These are phyloP conservation scores for Drechslerella coelobrocha DNA, from an alignment of 2,329 filamentous ascomycete species.

Conservation along the genomic window DNA sequence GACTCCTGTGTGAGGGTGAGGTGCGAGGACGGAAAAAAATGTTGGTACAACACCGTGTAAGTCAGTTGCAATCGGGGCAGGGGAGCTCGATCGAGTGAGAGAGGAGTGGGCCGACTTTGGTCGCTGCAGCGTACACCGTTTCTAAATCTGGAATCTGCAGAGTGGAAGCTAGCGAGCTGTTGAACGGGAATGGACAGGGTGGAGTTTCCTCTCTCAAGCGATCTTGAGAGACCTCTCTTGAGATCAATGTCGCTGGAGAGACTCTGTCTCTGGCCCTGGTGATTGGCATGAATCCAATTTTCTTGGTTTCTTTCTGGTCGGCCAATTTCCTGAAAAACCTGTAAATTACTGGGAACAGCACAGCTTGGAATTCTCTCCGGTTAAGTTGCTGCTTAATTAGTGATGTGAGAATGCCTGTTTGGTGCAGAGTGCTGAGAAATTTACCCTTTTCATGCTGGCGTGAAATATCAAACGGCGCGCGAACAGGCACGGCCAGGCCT, in stretches of 20 bases:
- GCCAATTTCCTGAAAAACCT: not conserved
- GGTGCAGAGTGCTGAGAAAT: conserved; percentile 44
- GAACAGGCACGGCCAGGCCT: not conserved
- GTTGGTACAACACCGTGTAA: conserved; percentile 23
- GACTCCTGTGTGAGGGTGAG: conserved; percentile 17
- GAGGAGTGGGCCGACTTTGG: not conserved
- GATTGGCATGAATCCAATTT: not conserved
- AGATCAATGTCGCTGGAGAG: too few relatives aligned
- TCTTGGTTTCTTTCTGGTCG: not conserved
- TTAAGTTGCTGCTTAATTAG: conserved; percentile 10
- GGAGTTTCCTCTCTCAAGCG: conserved; percentile 22
- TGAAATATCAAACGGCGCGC: not conserved
- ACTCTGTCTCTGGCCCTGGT: too few relatives aligned
- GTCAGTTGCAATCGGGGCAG: not conserved
- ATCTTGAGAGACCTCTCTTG: not conserved
- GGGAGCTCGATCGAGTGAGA: conserved; percentile 2
- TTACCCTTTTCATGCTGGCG: conserved; percentile 32
- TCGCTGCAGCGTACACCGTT: conserved; percentile 7
- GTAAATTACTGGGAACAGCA: conserved; percentile 16
- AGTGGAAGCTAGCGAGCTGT: conserved; percentile 6
- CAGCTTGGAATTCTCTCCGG: conserved; percentile 17
- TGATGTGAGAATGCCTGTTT: conserved; percentile 17
- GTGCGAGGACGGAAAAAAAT: conserved; percentile 20
- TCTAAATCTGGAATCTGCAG: conserved; percentile 50
- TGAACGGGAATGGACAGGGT: conserved; percentile 21